Percentiles rank a stretch among this genome's conserved stretches.
phyloP scores from a whole-genome alignment of 2,329 filamentous ascomycete genomes.

The Sporothrix curviconia region DNA sequence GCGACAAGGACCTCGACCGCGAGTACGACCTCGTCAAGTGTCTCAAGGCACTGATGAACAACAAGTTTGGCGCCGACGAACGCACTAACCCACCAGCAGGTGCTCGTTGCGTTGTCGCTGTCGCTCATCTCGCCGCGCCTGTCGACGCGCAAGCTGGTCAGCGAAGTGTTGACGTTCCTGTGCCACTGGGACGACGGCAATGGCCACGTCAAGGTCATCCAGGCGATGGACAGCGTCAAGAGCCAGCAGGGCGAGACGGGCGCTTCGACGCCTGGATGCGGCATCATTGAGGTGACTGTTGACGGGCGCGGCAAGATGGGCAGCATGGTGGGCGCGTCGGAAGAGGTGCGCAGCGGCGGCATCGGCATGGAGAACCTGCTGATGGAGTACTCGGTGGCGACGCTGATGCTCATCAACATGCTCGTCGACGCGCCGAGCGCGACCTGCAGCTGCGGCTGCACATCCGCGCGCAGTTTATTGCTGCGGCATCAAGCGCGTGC shows the following conservation, averaged over 20 bases:
- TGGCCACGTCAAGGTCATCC: slow-evolving; percentile 87
- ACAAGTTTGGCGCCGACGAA: slow-evolving; percentile 98
- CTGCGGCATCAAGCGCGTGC: slow-evolving; percentile 87
- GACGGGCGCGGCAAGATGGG: slow-evolving; percentile 99
- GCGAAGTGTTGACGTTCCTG: slow-evolving; percentile 91
- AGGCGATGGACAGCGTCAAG: slow-evolving; percentile 89
- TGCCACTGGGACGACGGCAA: slow-evolving; percentile 85
- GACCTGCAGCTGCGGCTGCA: slow-evolving; percentile 90
- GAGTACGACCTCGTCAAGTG: slow-evolving; percentile 98
- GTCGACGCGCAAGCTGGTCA: slow-evolving; percentile 88
- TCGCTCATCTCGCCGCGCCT: slow-evolving; percentile 84
- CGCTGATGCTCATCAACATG: slow-evolving; percentile 93
- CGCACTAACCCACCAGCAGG: slow-evolving; percentile 81
- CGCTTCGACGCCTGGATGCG: slow-evolving; percentile 98
- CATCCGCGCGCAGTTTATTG: slow-evolving; percentile 90
- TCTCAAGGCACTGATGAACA: slow-evolving; percentile 96
- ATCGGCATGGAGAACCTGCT: slow-evolving; percentile 98
- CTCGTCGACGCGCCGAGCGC: slow-evolving; percentile 84
- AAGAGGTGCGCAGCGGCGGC: slow-evolving; percentile 90
- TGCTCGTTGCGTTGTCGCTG: slow-evolving; percentile 78
- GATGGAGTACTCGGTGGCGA: slow-evolving; percentile 97
- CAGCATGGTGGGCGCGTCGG: slow-evolving; percentile 90
- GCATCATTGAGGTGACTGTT: slow-evolving; percentile 91
- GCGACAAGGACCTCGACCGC: slow-evolving; percentile 75
- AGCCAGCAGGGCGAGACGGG: slow-evolving; percentile 83